Evolutionary conservation across 2,329 filamentous ascomycete species (phyloP), one percentile per base, ranked within the genome.

Genomic region (Talaromyces pinophilus): DNA sequence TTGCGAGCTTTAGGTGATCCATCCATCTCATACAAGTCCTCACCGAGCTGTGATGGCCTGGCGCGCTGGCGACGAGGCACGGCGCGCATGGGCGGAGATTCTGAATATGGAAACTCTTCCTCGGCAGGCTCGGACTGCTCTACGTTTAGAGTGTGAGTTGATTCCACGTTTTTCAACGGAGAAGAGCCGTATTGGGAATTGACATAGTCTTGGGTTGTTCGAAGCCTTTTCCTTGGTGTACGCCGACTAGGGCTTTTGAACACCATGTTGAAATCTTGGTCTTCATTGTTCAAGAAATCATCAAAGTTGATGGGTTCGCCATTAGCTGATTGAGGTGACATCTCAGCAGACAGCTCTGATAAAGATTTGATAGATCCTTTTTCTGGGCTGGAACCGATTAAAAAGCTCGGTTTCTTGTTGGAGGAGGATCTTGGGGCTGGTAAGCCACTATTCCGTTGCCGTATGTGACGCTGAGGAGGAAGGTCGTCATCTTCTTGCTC

Each of bases 311-410:
- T 59, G 59, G 80, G 77, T 28, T 72, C 71, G 35, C 71, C 72
- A 15, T 69, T 70, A n/a, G 70, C 72, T 59, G 75, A 71, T 59
- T 77, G 74, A 5, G 80, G 80, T 3, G 80, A 81, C 55, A 74
- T 72, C 62, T 81, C 79, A 1, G 76, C 73, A 28, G 79, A 79
- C 69, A 83, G 81, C 35, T 81, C 76, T 13, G 79, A 77, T 62
- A 81, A 71, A 60, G 74, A 72, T 62, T 76, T 74, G 50, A 78
- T 76, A 62, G 75, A 75, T 35, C 75, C 73, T 55, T 75, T 76
- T 63, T 74, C 78, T 40, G 76, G 79, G 66, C 77, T 82, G 1
- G 79, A 81, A 15, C 79, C 67, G 6, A 77, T 73, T 22, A 67
- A 55, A 25, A 60, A n/a, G 2, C 11, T 63, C 15, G 35, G 33